phyloP scores from a whole-genome alignment of 2,329 filamentous ascomycete species.

The Colletotrichum sublineola region DNA sequence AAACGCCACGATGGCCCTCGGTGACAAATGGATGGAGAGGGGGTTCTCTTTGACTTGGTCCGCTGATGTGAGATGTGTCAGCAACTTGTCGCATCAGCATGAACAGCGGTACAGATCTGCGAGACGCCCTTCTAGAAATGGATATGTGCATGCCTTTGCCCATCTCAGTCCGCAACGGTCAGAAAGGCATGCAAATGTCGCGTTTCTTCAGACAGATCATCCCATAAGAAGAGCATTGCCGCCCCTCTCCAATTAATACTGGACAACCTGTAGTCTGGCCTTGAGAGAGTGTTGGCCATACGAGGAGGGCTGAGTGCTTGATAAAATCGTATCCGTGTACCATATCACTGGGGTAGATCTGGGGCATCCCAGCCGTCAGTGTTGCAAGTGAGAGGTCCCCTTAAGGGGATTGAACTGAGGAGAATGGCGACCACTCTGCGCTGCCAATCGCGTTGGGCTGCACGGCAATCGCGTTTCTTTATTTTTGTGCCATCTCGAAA shows the following conservation, averaged over 20 bases:
- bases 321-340: constrained; percentile 27
- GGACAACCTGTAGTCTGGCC: constrained; percentile 6
- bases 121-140: constrained; percentile 3
- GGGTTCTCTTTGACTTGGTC: not conserved
- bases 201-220: constrained; percentile 29
- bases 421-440: not conserved
- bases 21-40: not conserved
- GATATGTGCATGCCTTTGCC: not conserved
- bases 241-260: not conserved
- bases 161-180: constrained; percentile 1
- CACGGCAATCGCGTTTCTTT: constrained; percentile 12
- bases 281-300: constrained; percentile 11
- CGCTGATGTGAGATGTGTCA: constrained; percentile 16
- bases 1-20: not conserved
- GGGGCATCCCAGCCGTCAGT: constrained; percentile 41
- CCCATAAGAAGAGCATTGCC: constrained; percentile 26
- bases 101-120: constrained; percentile 5
- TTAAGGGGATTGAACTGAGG: not conserved
- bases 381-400: constrained; percentile 29
- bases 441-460: not conserved
- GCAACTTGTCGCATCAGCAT: not conserved
- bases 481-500: constrained; percentile 5
- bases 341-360: constrained; percentile 38
- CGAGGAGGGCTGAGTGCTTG: constrained; percentile 15
- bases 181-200: constrained; percentile 22